phyloP scores from a whole-genome alignment of 805 yeast species.

The Hanseniaspora vineae region DNA sequence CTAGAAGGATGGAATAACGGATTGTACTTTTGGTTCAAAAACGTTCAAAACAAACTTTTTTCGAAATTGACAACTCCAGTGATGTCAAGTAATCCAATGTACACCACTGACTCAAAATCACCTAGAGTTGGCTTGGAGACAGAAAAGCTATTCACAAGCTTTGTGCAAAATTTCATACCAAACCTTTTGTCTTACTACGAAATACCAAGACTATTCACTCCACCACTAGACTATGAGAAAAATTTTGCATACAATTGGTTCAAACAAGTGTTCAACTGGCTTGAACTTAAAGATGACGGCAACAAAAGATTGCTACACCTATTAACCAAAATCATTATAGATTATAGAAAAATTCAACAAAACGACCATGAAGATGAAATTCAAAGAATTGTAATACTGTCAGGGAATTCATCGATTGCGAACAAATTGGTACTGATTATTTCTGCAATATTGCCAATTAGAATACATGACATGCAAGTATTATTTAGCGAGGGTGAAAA shows the following conservation, averaged over 20 bases:
- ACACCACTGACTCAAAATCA: not conserved
- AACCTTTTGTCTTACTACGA: conserved; percentile 19
- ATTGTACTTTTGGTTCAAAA: conserved; percentile 18
- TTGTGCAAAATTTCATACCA: conserved; percentile 21
- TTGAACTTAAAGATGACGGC: conserved; percentile 31
- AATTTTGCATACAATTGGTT: conserved; percentile 27
- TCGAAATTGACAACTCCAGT: not conserved
- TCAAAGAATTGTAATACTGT: conserved; percentile 42
- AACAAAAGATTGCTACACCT: conserved; percentile 17
- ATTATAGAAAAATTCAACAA: conserved; percentile 12
- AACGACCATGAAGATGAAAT: conserved; percentile 17
- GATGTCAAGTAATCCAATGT: not conserved
- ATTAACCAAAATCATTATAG: conserved; percentile 17
- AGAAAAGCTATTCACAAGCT: conserved; percentile 14
- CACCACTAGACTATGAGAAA: conserved; percentile 16
- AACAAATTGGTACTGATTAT: conserved; percentile 43
- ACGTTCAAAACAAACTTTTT: conserved; percentile 14
- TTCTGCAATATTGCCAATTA: conserved; percentile 35
- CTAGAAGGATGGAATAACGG: conserved; percentile 24
- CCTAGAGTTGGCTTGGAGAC: conserved; percentile 7
- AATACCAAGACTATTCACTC: conserved; percentile 26
- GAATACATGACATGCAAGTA: conserved; percentile 11
- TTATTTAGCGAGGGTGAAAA: conserved; percentile 1
- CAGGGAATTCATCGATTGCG: conserved; percentile 48
- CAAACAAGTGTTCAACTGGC: conserved; percentile 28